Percentiles rank a stretch among this genome's conserved stretches.
phyloP scores from a whole-genome alignment of 768 basidiomycete species.

The Boletus reticulatus region DNA sequence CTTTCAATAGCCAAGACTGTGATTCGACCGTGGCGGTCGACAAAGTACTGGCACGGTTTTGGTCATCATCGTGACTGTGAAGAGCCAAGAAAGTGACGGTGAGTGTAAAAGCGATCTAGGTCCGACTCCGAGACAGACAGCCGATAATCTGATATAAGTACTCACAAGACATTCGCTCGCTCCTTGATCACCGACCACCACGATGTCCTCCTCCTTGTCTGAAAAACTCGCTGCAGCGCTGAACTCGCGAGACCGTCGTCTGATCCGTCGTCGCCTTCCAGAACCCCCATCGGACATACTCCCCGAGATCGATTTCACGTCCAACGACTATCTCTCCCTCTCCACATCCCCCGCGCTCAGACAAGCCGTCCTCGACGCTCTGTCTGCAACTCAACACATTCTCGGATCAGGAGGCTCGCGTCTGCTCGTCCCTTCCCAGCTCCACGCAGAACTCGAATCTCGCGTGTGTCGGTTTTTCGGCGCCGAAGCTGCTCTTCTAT shows the following conservation, averaged over 20 bases:
- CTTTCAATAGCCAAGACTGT: too few relatives aligned
- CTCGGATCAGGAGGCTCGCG: constrained; percentile 89
- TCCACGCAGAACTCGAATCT: constrained; percentile 67
- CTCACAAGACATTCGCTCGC: too few relatives aligned
- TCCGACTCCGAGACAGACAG: background rate
- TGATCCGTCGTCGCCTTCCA: constrained; percentile 70
- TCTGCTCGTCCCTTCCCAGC: constrained; percentile 60
- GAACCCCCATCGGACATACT: constrained; percentile 42
- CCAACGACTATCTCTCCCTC: constrained; percentile 92
- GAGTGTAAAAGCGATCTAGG: background rate
- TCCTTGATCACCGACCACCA: too few relatives aligned
- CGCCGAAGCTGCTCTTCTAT: constrained; percentile 67
- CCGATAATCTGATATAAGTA: too few relatives aligned
- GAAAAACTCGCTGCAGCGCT: constrained; percentile 52
- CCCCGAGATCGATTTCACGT: constrained; percentile 62
- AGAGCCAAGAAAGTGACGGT: too few relatives aligned
- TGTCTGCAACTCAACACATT: constrained; percentile 50
- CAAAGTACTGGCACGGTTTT: too few relatives aligned
- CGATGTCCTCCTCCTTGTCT: constrained; percentile 28
- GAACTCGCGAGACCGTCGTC: constrained; percentile 59
- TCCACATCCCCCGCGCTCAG: constrained; percentile 59
- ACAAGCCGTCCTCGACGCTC: constrained; percentile 52
- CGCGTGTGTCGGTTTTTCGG: constrained; percentile 65
- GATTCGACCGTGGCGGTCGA: too few relatives aligned
- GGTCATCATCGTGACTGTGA: too few relatives aligned